phyloP scores from a whole-genome alignment of 1,284 basidiomycete species.

The Anthracocystis walkeri region DNA sequence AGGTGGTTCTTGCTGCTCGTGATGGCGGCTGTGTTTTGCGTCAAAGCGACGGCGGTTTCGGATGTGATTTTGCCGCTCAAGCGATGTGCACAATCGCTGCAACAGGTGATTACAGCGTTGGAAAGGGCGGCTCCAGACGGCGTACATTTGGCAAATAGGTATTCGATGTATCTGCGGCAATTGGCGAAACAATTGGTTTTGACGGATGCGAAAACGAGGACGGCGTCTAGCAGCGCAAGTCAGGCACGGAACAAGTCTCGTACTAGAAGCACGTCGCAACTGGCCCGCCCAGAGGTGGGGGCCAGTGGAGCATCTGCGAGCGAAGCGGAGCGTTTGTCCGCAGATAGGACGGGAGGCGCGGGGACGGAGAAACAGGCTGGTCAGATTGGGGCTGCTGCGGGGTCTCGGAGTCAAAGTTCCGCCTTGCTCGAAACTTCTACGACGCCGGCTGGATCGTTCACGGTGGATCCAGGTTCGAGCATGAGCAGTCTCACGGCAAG shows the following conservation, averaged over 20 bases:
- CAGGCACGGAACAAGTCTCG: conserved; percentile 21
- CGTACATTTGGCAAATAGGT: conserved; percentile 47
- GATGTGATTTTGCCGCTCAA: conserved; percentile 52
- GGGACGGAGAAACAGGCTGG: conserved; percentile 2
- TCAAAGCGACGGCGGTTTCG: conserved; percentile 55
- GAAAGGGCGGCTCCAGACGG: conserved; percentile 47
- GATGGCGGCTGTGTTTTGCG: conserved; percentile 53
- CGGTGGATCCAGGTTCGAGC: neutral
- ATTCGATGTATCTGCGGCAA: conserved; percentile 51
- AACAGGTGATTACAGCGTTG: conserved; percentile 50
- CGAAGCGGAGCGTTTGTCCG: conserved; percentile 1
- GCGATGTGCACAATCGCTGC: conserved; percentile 48
- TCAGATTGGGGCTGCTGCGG: neutral
- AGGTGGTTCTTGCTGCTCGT: conserved; percentile 57
- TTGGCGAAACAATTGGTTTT: conserved; percentile 50
- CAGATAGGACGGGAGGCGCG: neutral
- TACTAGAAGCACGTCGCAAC: conserved; percentile 12
- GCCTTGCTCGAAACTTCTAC: neutral
- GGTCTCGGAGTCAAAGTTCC: neutral
- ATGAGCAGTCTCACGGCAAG: neutral
- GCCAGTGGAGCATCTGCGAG: conserved; percentile 1
- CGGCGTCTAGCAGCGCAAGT: conserved; percentile 4
- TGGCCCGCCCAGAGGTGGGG: conserved; percentile 8
- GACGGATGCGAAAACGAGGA: conserved; percentile 47
- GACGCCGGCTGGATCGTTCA: neutral